These are phyloP conservation scores for Talaromyces sp. DNA, from an alignment of 2,329 filamentous ascomycete species.

Conservation along the genomic window DNA sequence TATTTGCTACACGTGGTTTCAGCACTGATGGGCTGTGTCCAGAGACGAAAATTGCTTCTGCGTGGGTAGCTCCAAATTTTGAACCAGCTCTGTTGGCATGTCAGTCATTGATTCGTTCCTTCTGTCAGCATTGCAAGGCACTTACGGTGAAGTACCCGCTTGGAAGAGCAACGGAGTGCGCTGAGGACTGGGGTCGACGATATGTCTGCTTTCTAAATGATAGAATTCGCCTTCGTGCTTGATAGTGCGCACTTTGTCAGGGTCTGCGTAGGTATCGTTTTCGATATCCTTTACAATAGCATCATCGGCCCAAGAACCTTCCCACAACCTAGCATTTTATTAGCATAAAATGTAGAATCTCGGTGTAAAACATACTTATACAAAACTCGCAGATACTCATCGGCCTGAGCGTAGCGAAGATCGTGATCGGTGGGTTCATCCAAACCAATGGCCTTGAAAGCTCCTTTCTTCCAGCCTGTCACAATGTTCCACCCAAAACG, in stretches of 20 bases:
- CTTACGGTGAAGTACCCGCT: slow-evolving; percentile 53
- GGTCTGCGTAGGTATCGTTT: slow-evolving; percentile 57
- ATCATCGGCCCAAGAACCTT: slow-evolving; percentile 57
- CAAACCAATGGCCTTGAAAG: slow-evolving; percentile 61
- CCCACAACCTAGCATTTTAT: slow-evolving; percentile 46
- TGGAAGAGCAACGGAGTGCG: slow-evolving; percentile 58
- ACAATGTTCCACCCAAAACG: slow-evolving; percentile 67
- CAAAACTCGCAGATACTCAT: slow-evolving; percentile 60
- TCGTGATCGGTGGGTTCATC: slow-evolving; percentile 59
- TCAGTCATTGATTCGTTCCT: not conserved
- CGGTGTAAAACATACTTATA: slow-evolving; percentile 51
- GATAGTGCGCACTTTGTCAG: slow-evolving; percentile 58
- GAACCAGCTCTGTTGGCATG: slow-evolving; percentile 45
- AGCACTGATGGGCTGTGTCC: slow-evolving; percentile 52
- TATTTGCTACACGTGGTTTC: slow-evolving; percentile 51
- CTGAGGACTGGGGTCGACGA: slow-evolving; percentile 56
- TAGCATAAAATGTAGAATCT: not conserved
- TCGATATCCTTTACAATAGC: slow-evolving; percentile 54
- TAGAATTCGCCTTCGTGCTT: slow-evolving; percentile 59
- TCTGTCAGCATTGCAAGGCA: not conserved
- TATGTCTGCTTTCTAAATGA: slow-evolving; percentile 45
- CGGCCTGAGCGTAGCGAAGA: slow-evolving; percentile 58
- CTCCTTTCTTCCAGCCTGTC: slow-evolving; percentile 60
- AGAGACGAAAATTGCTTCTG: slow-evolving; percentile 60
- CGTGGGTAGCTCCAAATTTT: slow-evolving; percentile 56